phyloP scores from a whole-genome alignment of 345 rosid genomes.

The Raphanus raphanistrum region DNA sequence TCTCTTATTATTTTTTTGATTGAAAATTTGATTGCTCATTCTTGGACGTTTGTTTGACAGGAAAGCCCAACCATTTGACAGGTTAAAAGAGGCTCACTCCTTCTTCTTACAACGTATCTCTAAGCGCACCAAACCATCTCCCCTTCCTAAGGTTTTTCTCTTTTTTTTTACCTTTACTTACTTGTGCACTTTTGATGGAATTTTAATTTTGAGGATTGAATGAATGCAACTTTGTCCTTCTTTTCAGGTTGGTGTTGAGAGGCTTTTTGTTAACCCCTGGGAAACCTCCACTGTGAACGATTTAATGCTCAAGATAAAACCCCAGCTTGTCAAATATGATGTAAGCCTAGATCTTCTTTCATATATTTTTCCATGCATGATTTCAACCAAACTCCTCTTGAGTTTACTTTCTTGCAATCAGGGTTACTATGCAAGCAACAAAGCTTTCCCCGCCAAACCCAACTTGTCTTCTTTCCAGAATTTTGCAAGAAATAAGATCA shows the following conservation, averaged over 20 bases:
- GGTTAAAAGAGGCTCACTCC: conserved; percentile 58
- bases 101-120: conserved; percentile 71
- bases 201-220: neutral
- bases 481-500: conserved; percentile 68
- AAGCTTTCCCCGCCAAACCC: conserved; percentile 69
- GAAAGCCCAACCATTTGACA: conserved; percentile 67
- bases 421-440: conserved; percentile 71
- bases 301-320: conserved; percentile 53
- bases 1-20: neutral
- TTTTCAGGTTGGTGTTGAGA: conserved; percentile 48
- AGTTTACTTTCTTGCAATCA: conserved; percentile 41
- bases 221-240: neutral
- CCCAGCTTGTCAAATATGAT: conserved; percentile 55
- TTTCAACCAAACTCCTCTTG: neutral
- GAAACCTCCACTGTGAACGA: conserved; percentile 49
- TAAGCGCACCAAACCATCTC: conserved; percentile 46
- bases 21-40: neutral
- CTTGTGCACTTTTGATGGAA: neutral
- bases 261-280: conserved; percentile 69
- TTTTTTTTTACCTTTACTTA: no score
- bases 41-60: conserved; percentile 43
- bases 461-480: conserved; percentile 57
- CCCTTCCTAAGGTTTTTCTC: conserved; percentile 50
- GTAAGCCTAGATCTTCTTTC: conserved; percentile 40
- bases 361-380: neutral